phyloP scores from a whole-genome alignment of 805 yeast genomes.

The Yamadazyma endophytica region DNA sequence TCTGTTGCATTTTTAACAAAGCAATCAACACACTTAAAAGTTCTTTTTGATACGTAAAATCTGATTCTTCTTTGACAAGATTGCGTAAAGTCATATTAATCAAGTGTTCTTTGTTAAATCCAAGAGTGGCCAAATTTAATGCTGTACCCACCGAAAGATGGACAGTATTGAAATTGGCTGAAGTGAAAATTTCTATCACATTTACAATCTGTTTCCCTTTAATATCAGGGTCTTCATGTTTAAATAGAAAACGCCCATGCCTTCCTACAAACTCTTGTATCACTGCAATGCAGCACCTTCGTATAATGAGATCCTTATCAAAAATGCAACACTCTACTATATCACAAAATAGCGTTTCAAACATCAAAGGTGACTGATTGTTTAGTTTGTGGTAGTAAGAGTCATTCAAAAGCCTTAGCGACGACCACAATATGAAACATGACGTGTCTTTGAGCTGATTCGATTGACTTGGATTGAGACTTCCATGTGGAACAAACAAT shows the following conservation, averaged over 20 bases:
- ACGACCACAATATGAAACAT: constrained; percentile 81
- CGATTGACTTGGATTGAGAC: constrained; percentile 52
- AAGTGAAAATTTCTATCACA: constrained; percentile 59
- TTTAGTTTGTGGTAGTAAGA: constrained; percentile 10
- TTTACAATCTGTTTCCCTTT: constrained; percentile 38
- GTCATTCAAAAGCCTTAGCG: constrained; percentile 39
- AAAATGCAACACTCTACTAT: constrained; percentile 55
- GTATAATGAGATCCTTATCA: constrained; percentile 68
- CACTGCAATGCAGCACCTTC: constrained; percentile 84
- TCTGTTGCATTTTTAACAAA: not conserved
- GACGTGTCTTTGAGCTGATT: constrained; percentile 78
- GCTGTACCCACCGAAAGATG: constrained; percentile 14
- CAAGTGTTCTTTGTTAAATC: constrained; percentile 15
- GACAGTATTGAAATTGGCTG: constrained; percentile 21
- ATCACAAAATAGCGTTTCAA: constrained; percentile 22
- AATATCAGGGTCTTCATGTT: constrained; percentile 7
- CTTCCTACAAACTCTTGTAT: constrained; percentile 84
- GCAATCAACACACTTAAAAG: constrained; percentile 5
- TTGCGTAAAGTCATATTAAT: constrained; percentile 6
- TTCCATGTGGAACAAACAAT: constrained; percentile 55
- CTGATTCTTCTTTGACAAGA: constrained; percentile 1
- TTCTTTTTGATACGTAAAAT: constrained; percentile 8
- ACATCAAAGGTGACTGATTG: constrained; percentile 9
- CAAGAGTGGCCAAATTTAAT: constrained; percentile 17
- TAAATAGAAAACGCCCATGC: constrained; percentile 45